These are phyloP conservation scores for Lactifluus subvellereus DNA, from an alignment of 768 basidiomycete genomes.

Conservation along the genomic window DNA sequence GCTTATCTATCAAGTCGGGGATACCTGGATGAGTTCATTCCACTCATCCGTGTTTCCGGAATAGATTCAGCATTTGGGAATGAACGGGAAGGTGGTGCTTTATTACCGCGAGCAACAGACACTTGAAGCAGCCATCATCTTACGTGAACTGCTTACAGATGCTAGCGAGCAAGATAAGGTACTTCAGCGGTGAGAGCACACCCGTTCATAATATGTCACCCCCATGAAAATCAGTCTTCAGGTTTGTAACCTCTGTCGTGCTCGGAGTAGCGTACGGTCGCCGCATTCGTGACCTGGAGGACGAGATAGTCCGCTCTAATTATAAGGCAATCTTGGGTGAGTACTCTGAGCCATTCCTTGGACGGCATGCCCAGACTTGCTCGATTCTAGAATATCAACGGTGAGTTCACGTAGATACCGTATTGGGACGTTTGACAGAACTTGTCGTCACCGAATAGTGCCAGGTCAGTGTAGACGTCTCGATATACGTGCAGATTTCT, in stretches of 20 bases:
- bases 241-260: slow-evolving; percentile 13
- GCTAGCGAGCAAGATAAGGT: neutral
- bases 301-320: slow-evolving; percentile 10
- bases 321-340: neutral
- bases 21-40: neutral
- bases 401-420: neutral
- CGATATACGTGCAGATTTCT: neutral
- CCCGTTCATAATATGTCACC: neutral
- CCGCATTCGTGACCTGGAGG: slow-evolving; percentile 7
- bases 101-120: slow-evolving; percentile 16
- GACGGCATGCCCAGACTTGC: neutral
- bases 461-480: neutral
- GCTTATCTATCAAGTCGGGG: neutral
- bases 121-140: slow-evolving; percentile 13
- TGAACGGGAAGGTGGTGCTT: slow-evolving; percentile 7
- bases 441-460: neutral
- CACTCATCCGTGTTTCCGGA: neutral
- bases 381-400: neutral
- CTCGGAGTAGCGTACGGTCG: slow-evolving; percentile 10
- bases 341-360: neutral
- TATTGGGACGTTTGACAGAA: neutral
- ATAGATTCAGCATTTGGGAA: slow-evolving; percentile 14
- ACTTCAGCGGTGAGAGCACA: slow-evolving; percentile 9
- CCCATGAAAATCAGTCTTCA: neutral
- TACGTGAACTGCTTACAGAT: slow-evolving; percentile 12